Conservation (phyloP, 2,329 filamentous ascomycete genomes). For the Penicillium vulpinum region DNA sequence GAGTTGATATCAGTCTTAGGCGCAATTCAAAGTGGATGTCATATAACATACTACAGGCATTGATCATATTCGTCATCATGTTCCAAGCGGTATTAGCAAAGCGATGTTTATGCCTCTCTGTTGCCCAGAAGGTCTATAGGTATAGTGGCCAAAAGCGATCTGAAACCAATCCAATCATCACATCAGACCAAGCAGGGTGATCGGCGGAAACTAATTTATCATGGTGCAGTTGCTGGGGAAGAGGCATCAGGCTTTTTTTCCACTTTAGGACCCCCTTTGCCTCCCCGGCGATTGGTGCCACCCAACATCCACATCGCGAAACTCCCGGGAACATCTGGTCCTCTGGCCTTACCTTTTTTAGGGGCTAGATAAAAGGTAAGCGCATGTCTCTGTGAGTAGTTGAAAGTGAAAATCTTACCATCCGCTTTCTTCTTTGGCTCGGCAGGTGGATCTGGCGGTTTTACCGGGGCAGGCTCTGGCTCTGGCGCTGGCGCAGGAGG, state of each 20-base stretch:
- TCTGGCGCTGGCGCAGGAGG: slow-evolving; percentile 26
- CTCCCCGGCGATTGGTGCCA: slow-evolving; percentile 26
- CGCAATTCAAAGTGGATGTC: not conserved
- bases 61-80: not conserved
- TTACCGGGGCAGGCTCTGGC: slow-evolving; percentile 23
- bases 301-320: slow-evolving; percentile 50
- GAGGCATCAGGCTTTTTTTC: slow-evolving; percentile 47
- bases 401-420: slow-evolving; percentile 27
- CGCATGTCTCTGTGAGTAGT: not conserved
- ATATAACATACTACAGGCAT: not conserved
- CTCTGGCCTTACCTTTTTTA: slow-evolving; percentile 33
- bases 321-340: slow-evolving; percentile 29
- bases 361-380: slow-evolving; percentile 18
- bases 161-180: not conserved
- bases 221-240: slow-evolving; percentile 19
- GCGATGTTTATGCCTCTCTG: not conserved
- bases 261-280: slow-evolving; percentile 46
- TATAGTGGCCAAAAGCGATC: not conserved
- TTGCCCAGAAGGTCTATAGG: not conserved
- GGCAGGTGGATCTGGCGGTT: slow-evolving; percentile 17
- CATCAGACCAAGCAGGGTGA: not conserved
- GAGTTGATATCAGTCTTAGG: not conserved
- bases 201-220: not conserved
- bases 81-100: not conserved
- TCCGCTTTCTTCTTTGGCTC: slow-evolving; percentile 38